Evolutionary conservation across 305 asterid species (phyloP).

Genomic region (Coffea humblotiana): DNA sequence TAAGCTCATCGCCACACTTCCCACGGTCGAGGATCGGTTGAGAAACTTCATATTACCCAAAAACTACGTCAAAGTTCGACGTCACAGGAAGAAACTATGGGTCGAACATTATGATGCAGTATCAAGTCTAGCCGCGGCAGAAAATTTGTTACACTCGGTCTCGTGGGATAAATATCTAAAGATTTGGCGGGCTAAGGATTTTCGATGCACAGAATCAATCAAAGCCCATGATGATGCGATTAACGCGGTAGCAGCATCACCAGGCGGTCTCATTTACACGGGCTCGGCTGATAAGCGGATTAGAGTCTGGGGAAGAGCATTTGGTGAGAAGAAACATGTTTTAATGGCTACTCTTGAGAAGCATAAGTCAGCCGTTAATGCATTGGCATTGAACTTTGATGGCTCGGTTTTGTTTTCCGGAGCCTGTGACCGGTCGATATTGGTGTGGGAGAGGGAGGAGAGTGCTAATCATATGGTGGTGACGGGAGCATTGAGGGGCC

Average conservation of each 20-base stretch:
- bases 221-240: slow-evolving; percentile 77
- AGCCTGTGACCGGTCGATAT: slow-evolving; percentile 70
- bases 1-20: slow-evolving; percentile 52
- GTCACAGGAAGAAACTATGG: slow-evolving; percentile 69
- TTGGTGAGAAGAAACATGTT: slow-evolving; percentile 36
- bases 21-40: slow-evolving; percentile 57
- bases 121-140: slow-evolving; percentile 47
- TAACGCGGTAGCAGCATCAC: slow-evolving; percentile 48
- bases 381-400: slow-evolving; percentile 51
- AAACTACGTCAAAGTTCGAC: slow-evolving; percentile 53
- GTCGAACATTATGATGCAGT: slow-evolving; percentile 73
- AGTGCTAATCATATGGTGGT: slow-evolving; percentile 75
- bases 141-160: slow-evolving; percentile 32
- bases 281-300: slow-evolving; percentile 77
- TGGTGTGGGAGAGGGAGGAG: slow-evolving; percentile 91
- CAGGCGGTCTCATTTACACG: slow-evolving; percentile 55
- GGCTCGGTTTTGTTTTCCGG: slow-evolving; percentile 79
- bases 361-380: slow-evolving; percentile 82
- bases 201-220: slow-evolving; percentile 54
- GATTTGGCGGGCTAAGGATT: slow-evolving; percentile 42
- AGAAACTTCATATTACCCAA: slow-evolving; percentile 45
- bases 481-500: slow-evolving; percentile 77
- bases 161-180: slow-evolving; percentile 82
- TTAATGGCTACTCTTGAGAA: slow-evolving; percentile 60
- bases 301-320: slow-evolving; percentile 53